These are phyloP conservation scores for Adenanthera pavonina DNA, from an alignment of 306 rosid species.

Conservation along the genomic window DNA sequence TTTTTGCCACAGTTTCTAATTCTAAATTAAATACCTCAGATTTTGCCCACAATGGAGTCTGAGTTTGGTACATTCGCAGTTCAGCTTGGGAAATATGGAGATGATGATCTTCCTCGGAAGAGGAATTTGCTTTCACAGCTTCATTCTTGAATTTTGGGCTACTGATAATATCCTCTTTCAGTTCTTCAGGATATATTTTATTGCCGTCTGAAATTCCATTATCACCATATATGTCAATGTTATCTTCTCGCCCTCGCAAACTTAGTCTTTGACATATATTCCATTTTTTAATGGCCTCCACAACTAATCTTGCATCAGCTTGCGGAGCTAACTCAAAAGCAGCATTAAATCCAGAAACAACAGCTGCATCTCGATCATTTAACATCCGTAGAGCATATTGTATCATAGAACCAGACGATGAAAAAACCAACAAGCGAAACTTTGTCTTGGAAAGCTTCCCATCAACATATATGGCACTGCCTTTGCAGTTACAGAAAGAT, in stretches of 20 bases:
- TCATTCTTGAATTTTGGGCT: conserved; percentile 54
- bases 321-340: conserved; percentile 62
- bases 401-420: conserved; percentile 84
- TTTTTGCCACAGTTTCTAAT: conserved; percentile 2
- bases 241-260: conserved; percentile 73
- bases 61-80: conserved; percentile 79
- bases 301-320: conserved; percentile 69
- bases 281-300: conserved; percentile 95
- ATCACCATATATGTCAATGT: conserved; percentile 88
- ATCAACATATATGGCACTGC: conserved; percentile 53
- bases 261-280: conserved; percentile 80
- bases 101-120: conserved; percentile 67
- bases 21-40: conserved; percentile 63
- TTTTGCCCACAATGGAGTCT: conserved; percentile 74
- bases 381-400: conserved; percentile 70
- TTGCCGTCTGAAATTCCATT: conserved; percentile 67
- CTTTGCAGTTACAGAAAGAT: conserved; percentile 67
- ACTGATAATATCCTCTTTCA: conserved; percentile 51
- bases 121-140: conserved; percentile 49
- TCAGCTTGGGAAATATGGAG: conserved; percentile 96
- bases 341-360: conserved; percentile 56
- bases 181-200: conserved; percentile 66
- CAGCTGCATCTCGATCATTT: conserved; percentile 50
- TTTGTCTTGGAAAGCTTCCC: conserved; percentile 61
- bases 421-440: conserved; percentile 76